Evolutionary conservation across 495 filamentous ascomycete genomes (phyloP).

Genomic region (Penicillium fimorum): DNA sequence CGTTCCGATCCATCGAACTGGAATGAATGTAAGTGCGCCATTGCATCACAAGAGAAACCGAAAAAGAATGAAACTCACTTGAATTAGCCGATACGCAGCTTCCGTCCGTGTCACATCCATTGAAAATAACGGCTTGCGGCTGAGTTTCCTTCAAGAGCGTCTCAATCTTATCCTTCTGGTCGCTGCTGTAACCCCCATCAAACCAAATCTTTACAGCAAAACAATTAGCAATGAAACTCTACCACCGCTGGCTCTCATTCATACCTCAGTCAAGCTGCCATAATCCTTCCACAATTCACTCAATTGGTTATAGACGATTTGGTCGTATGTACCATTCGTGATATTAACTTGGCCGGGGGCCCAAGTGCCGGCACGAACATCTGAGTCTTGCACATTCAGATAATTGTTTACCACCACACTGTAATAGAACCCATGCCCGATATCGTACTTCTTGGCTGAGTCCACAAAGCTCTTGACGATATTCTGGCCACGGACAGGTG

Average conservation of each 20-base stretch:
- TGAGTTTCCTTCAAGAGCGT: constrained; percentile 7
- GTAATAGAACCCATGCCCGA: constrained; percentile 17
- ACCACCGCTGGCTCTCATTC: background rate
- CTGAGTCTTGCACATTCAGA: constrained; percentile 16
- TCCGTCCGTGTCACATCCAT: constrained; percentile 12
- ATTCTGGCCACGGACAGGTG: constrained; percentile 13
- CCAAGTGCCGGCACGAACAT: constrained; percentile 7
- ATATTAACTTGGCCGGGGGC: constrained; percentile 14
- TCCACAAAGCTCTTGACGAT: constrained; percentile 14
- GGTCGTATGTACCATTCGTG: constrained; percentile 14
- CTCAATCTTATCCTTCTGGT: constrained; percentile 12
- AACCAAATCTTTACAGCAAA: constrained; percentile 11
- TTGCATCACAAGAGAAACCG: background rate
- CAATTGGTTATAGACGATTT: constrained; percentile 14
- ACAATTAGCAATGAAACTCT: background rate
- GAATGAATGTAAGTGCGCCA: background rate
- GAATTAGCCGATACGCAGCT: constrained; percentile 10
- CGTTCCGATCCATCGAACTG: constrained; percentile 16
- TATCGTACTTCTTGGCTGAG: constrained; percentile 10
- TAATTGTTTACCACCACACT: constrained; percentile 13
- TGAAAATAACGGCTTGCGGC: constrained; percentile 14
- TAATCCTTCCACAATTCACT: constrained; percentile 14
- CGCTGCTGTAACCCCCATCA: constrained; percentile 15
- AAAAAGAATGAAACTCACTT: background rate
- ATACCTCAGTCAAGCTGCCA: constrained; percentile 13